Base-by-base conservation (phyloP, 1,284 basidiomycete genomes). In the Pseudozyma hubeiensis region DNA sequence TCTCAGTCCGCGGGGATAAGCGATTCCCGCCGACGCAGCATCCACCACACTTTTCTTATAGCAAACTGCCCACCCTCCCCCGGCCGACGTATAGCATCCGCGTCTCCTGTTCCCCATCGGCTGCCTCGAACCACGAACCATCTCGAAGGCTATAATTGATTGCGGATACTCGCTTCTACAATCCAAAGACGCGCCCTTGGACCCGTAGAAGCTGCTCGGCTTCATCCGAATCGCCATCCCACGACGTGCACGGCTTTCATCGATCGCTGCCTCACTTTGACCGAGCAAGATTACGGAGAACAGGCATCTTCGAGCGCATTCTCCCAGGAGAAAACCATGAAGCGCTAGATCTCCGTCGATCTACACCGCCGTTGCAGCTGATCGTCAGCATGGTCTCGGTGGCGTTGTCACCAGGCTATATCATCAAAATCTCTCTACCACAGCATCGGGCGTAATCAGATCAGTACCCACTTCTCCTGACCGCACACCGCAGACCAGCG, bases 341-440 rank as follows among this genome's bases (percentile, higher is more conserved):
- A 57, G 63, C 52, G 47, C 30, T 57, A 19, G 52, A 45, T 13
- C 24, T 14, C 29, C 30, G 45, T 24, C 24, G 24, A 24, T 31
- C 40, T 31, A 8, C n/a, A 51, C 43, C 33, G 1, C 16, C 17
- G 39, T 19, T 17, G 44, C 46, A 30, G 34, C 14, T 33, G 19
- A 29, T 14, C 39, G 35, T 14, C 57, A 66, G 17, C 19, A 66
- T 60, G 64, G 44, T 24, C 40, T 35, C 53, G 31, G 34, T 35
- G 34, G 55, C 46, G 47, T 58, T 35, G 54, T 24, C 45, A 48
- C 43, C 49, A 49, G 44, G 51, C 40, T 11, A 40, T 33, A 60
- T 40, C 43, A 24, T 55, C 54, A 58, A 40, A 43, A 24, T 47
- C 8, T 14, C 19, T 24, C 24, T 24, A 14, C 30, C n/a, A 30